Evolutionary conservation across 2,329 filamentous ascomycete species (phyloP).

Genomic region (Huntiella abstrusa): DNA sequence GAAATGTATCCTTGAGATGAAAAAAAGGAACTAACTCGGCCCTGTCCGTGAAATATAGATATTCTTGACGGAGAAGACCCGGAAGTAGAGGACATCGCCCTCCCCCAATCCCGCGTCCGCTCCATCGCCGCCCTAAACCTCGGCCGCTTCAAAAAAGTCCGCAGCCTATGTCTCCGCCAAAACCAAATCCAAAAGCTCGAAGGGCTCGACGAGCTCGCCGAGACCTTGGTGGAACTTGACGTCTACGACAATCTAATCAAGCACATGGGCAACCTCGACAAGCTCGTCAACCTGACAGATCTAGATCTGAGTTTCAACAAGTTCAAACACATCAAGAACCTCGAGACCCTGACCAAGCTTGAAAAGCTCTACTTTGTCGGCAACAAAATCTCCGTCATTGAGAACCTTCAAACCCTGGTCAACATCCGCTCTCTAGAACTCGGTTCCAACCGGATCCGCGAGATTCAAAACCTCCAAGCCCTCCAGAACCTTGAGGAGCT

Average conservation of each 20-base stretch:
- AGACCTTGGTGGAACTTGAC: conserved; percentile 65
- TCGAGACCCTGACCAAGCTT: conserved; percentile 58
- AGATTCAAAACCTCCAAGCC: conserved; percentile 68
- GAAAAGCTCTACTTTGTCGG: conserved; percentile 82
- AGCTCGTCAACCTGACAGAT: conserved; percentile 52
- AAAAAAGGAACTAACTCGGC: neutral
- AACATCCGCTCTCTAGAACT: conserved; percentile 72
- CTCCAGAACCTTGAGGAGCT: conserved; percentile 67
- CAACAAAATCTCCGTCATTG: conserved; percentile 81
- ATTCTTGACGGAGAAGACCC: conserved; percentile 40
- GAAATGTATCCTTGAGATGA: neutral
- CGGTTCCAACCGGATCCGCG: conserved; percentile 76
- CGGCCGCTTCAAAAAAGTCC: conserved; percentile 60
- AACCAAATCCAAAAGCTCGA: conserved; percentile 72
- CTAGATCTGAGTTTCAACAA: conserved; percentile 97
- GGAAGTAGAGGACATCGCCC: conserved; percentile 61
- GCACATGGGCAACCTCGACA: conserved; percentile 68
- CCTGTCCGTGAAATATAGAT: conserved; percentile 23
- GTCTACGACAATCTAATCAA: conserved; percentile 92
- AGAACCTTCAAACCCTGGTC: conserved; percentile 57
- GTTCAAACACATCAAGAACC: conserved; percentile 91
- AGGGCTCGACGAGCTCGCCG: conserved; percentile 46
- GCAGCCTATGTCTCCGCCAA: conserved; percentile 74
- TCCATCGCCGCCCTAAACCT: conserved; percentile 64
- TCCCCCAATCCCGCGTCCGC: conserved; percentile 68